Evolutionary conservation across 208 protist species (phyloP).

Genomic region (Tritrichomonas foetus): DNA sequence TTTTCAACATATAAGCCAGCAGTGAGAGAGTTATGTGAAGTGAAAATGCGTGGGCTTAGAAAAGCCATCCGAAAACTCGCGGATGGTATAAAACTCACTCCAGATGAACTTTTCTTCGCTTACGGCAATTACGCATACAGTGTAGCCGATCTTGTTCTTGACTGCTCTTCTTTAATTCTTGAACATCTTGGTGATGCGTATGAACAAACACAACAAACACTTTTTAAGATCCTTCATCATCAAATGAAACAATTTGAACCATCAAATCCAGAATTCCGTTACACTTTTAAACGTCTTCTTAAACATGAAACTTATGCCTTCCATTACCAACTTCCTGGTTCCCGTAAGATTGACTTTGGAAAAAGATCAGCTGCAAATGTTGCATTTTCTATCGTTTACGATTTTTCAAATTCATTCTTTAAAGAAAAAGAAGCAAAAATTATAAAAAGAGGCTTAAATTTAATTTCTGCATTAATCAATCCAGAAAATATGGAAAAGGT

Average conservation of each 20-base stretch:
- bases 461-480: background rate
- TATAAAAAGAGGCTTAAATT: background rate
- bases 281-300: background rate
- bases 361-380: background rate
- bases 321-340: slow-evolving; percentile 20
- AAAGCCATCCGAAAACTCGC: background rate
- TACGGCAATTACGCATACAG: background rate
- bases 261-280: background rate
- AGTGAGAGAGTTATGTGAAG: background rate
- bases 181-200: background rate
- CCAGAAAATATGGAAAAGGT: background rate
- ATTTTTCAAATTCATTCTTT: background rate
- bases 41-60: background rate
- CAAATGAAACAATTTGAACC: background rate
- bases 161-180: background rate
- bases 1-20: background rate
- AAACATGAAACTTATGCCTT: background rate
- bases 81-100: background rate
- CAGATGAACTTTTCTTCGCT: background rate
- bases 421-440: background rate
- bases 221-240: background rate
- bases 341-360: background rate
- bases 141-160: background rate
- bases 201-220: background rate
- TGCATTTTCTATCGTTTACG: background rate